Base-by-base conservation (phyloP, 176 grass and related monocot genomes). In the Zea mays region DNA sequence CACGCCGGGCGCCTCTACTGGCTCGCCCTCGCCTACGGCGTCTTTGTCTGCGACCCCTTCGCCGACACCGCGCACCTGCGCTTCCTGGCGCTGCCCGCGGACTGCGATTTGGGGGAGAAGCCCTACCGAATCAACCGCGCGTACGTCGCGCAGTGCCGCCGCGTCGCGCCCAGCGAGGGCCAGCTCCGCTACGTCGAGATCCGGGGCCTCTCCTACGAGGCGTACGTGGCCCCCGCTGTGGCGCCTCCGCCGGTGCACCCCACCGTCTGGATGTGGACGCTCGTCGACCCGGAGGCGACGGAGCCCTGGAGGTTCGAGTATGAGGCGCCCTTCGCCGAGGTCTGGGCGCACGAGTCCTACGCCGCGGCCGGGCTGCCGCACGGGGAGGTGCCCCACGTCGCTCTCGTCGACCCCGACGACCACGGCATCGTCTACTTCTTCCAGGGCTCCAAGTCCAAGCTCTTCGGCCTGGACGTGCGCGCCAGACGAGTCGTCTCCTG, bases 1-100 rank as follows among this genome's bases (percentile, higher is more conserved):
- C 56, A 72, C 45, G 57, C 4, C 34, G 45, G 68, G 5, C 49
- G 15, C n/a, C 79, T 81, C 69, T 81, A 69, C 58, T 73, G 67
- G 79, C 33, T 73, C 17, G 79, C 72, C 44, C 42, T 81, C 45
- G 1, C 44, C 11, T 63, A 40, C 43, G 79, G 68, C 11, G 1
- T 81, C 27, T 36, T 81, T 12, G 10, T 59, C 69, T 64, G 69
- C 69, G 35, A 81, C 45, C 69, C 79, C 12, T 81, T 73, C 79
- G 34, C 8, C 11, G 58, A 51, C 6, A 0, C 2, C 11, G 44
- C 68, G 17, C 11, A 14, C 17, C 56, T 81, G 17, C 40, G 34
- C 56, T 14, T 27, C 68, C 7, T 81, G 68, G 1, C 10, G 17
- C 68, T 72, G 17, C 67, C 68, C 7, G 2, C 2, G 7, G 63